Evolutionary conservation across 352 stramenopile genomes (phyloP).

Genomic region (Pythium aquatile): DNA sequence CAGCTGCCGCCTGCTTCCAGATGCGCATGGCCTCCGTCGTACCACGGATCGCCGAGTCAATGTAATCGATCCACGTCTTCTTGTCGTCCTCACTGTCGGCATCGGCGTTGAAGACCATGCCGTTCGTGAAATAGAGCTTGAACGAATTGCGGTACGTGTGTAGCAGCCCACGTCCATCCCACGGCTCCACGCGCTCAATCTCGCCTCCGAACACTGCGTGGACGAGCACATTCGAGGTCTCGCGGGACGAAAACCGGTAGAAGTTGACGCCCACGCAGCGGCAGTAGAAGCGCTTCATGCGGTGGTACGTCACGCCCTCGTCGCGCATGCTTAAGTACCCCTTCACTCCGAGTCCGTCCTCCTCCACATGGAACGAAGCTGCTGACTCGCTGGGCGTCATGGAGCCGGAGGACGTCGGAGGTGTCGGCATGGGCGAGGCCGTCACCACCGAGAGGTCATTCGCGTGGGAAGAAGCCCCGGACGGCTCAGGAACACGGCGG

Average conservation of each 20-base stretch:
- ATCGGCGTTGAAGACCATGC: conserved; percentile 75
- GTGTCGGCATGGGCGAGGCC: conserved; percentile 4
- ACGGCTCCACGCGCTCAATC: conserved; percentile 74
- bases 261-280: conserved; percentile 81
- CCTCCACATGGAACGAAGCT: conserved; percentile 36
- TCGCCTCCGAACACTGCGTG: conserved; percentile 68
- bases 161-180: conserved; percentile 81
- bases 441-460: conserved; percentile 19
- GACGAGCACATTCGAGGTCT: conserved; percentile 55
- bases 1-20: conserved; percentile 36
- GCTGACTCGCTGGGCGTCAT: conserved; percentile 16
- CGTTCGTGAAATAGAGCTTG: conserved; percentile 75
- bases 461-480: background rate
- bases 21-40: conserved; percentile 32
- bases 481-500: background rate
- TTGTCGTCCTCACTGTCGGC: conserved; percentile 82
- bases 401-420: conserved; percentile 19
- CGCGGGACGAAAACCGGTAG: conserved; percentile 64
- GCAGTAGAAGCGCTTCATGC: conserved; percentile 86
- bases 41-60: conserved; percentile 57
- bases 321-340: conserved; percentile 80
- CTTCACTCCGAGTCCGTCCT: conserved; percentile 69
- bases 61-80: conserved; percentile 73
- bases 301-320: conserved; percentile 80
- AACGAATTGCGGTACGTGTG: conserved; percentile 86